phyloP scores from a whole-genome alignment of 345 rosid genomes.

The Populus euphratica region DNA sequence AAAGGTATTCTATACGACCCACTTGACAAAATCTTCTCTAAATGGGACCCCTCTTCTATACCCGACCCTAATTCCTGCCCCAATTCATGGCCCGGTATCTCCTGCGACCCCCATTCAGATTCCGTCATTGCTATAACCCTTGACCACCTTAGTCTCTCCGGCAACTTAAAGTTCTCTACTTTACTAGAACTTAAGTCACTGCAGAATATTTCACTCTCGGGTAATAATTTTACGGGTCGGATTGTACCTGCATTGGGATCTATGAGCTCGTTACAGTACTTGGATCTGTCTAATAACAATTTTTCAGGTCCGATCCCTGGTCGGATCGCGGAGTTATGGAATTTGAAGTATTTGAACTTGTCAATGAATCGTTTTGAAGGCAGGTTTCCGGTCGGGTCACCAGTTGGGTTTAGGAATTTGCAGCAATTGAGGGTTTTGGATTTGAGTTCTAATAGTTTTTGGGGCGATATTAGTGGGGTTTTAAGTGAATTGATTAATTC shows the following conservation, averaged over 20 bases:
- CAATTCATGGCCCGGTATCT: conserved; percentile 60
- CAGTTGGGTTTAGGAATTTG: conserved; percentile 44
- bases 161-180: conserved; percentile 75
- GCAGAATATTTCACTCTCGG: conserved; percentile 60
- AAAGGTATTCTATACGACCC: conserved; percentile 71
- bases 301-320: conserved; percentile 86
- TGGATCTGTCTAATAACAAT: conserved; percentile 78
- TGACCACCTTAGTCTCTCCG: conserved; percentile 56
- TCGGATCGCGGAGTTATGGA: conserved; percentile 72
- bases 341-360: conserved; percentile 61
- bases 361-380: conserved; percentile 68
- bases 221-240: conserved; percentile 80
- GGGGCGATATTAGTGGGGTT: conserved; percentile 56
- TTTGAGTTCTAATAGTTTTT: conserved; percentile 53
- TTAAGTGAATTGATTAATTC: conserved; percentile 60
- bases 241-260: conserved; percentile 71
- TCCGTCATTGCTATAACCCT: conserved; percentile 51
- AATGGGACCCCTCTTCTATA: conserved; percentile 44
- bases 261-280: conserved; percentile 53
- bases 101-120: conserved; percentile 47
- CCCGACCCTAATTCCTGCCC: conserved; percentile 47
- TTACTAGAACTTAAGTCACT: conserved; percentile 51
- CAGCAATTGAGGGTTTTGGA: conserved; percentile 75
- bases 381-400: conserved; percentile 49
- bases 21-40: conserved; percentile 22